phyloP scores from a whole-genome alignment of 768 basidiomycete genomes.

The Tulasnella sp. region DNA sequence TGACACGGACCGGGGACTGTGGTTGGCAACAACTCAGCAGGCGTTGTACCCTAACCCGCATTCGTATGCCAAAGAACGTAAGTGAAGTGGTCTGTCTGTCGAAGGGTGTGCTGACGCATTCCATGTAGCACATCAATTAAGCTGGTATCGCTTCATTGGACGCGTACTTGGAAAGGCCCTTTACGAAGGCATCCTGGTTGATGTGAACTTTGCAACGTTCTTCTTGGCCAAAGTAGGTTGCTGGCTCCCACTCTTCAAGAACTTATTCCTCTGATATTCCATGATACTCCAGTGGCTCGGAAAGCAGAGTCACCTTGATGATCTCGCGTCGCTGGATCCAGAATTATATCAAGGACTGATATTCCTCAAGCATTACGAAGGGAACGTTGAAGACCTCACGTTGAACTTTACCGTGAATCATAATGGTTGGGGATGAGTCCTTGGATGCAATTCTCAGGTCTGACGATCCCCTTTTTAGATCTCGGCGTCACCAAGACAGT shows the following conservation, averaged over 20 bases:
- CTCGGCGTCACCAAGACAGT: slow-evolving; percentile 65
- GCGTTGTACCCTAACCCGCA: slow-evolving; percentile 94
- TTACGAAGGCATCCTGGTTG: slow-evolving; percentile 90
- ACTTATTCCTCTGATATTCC: not conserved
- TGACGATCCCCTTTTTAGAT: slow-evolving; percentile 35
- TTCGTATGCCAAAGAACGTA: slow-evolving; percentile 77
- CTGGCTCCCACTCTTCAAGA: not conserved
- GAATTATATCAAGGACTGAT: slow-evolving; percentile 87
- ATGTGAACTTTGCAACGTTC: slow-evolving; percentile 90
- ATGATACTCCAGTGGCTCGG: slow-evolving; percentile 61
- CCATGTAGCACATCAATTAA: slow-evolving; percentile 60
- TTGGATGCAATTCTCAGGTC: not conserved
- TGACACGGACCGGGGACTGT: slow-evolving; percentile 85
- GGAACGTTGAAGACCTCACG: slow-evolving; percentile 75
- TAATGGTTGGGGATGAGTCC: slow-evolving; percentile 47
- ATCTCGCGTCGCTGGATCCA: slow-evolving; percentile 80
- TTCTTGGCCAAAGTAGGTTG: slow-evolving; percentile 68
- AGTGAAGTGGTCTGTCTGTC: slow-evolving; percentile 26
- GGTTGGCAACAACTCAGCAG: slow-evolving; percentile 82
- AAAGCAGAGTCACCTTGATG: slow-evolving; percentile 83
- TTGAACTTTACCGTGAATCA: slow-evolving; percentile 80
- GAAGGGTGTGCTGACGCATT: not conserved
- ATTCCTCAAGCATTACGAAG: slow-evolving; percentile 83
- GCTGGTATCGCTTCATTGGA: slow-evolving; percentile 90
- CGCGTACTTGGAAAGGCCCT: slow-evolving; percentile 90